A percentile compares a stretch with the other conserved stretches of the same genome.
Conservation (phyloP, 1,284 basidiomycete species). For the Tremellales sp. region DNA sequence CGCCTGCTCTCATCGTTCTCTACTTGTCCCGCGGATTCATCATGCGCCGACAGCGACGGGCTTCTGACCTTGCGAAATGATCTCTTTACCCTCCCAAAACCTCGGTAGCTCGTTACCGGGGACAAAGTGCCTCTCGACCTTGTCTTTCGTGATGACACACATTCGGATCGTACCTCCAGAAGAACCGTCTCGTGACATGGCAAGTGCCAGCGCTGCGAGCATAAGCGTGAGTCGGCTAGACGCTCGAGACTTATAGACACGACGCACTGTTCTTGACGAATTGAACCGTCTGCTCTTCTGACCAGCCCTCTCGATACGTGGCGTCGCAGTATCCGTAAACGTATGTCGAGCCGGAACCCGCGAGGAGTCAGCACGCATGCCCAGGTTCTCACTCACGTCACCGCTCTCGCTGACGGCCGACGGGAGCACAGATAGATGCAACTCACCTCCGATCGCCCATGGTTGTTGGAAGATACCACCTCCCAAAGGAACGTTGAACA, state of each 20-base stretch:
- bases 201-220: constrained; percentile 74
- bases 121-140: constrained; percentile 87
- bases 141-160: constrained; percentile 90
- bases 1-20: background rate
- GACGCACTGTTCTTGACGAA: constrained; percentile 93
- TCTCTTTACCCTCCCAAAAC: constrained; percentile 47
- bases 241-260: background rate
- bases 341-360: constrained; percentile 93
- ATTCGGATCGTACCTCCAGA: constrained; percentile 97
- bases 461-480: constrained; percentile 91
- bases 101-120: constrained; percentile 86
- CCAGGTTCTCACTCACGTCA: background rate
- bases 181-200: constrained; percentile 97
- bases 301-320: constrained; percentile 94
- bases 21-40: no score
- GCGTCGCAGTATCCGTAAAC: constrained; percentile 99
- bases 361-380: no score
- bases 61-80: constrained; percentile 21
- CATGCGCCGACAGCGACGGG: constrained; percentile 12
- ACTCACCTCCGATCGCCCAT: constrained; percentile 89
- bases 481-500: constrained; percentile 93
- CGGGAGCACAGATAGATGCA: background rate
- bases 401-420: background rate
- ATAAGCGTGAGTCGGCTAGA: constrained; percentile 2
- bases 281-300: constrained; percentile 79